phyloP scores from a whole-genome alignment of 2,329 filamentous ascomycete genomes.

The Aspergillus pseudotamarii region DNA sequence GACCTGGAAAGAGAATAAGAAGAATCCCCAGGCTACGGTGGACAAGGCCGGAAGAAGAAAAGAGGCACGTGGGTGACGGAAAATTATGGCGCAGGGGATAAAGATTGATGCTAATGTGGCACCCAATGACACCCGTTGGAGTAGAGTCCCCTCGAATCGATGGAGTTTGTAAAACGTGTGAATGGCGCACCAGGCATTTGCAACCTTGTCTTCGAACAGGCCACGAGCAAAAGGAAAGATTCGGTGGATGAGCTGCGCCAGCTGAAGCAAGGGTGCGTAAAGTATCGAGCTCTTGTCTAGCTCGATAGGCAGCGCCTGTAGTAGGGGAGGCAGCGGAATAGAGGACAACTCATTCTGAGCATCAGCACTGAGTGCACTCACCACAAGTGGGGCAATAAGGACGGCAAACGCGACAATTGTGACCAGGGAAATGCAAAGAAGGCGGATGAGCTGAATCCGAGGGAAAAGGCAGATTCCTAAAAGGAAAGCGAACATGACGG shows the following conservation, averaged over 20 bases:
- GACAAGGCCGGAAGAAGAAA: slow-evolving; percentile 80
- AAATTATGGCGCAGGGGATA: slow-evolving; percentile 77
- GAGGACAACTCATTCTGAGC: slow-evolving; percentile 65
- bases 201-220: slow-evolving; percentile 97
- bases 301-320: slow-evolving; percentile 58
- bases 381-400: slow-evolving; percentile 73
- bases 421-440: slow-evolving; percentile 73
- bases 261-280: slow-evolving; percentile 75
- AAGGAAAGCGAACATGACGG: slow-evolving; percentile 87
- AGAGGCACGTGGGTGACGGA: slow-evolving; percentile 74
- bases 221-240: slow-evolving; percentile 95
- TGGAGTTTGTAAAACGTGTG: slow-evolving; percentile 89
- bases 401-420: slow-evolving; percentile 74
- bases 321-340: slow-evolving; percentile 65
- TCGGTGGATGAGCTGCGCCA: slow-evolving; percentile 84
- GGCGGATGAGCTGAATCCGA: slow-evolving; percentile 65
- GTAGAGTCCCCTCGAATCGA: slow-evolving; percentile 67
- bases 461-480: slow-evolving; percentile 84
- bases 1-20: slow-evolving; percentile 95
- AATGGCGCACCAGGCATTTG: slow-evolving; percentile 94
- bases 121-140: slow-evolving; percentile 75
- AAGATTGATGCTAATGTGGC: slow-evolving; percentile 76
- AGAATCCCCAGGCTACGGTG: slow-evolving; percentile 92
- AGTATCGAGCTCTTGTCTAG: slow-evolving; percentile 68
- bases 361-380: slow-evolving; percentile 70